Conservation (phyloP, 371 early-diverging fungal species). For the Syncephalastrum racemosum region DNA sequence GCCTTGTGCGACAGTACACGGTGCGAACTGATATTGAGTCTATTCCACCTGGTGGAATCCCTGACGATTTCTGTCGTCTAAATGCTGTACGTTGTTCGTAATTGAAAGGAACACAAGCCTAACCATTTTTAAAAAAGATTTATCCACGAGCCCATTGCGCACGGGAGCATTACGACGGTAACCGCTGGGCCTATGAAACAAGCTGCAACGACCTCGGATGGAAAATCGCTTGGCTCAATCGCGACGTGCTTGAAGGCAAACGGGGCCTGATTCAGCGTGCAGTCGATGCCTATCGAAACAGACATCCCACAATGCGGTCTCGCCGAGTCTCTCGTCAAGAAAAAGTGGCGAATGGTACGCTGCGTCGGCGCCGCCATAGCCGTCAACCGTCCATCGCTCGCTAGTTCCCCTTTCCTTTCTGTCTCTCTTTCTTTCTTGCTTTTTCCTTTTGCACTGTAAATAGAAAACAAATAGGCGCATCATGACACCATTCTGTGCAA, state of each 20-base stretch:
- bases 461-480: too few relatives aligned
- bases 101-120: neutral
- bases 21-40: slow-evolving; percentile 79
- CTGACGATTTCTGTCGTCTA: slow-evolving; percentile 61
- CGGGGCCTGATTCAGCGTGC: slow-evolving; percentile 89
- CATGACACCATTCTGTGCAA: too few relatives aligned
- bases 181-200: slow-evolving; percentile 89
- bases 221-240: slow-evolving; percentile 79
- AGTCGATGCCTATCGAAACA: slow-evolving; percentile 85
- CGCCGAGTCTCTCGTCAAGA: slow-evolving; percentile 74
- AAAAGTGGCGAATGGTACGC: slow-evolving; percentile 65
- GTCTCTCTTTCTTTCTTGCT: neutral
- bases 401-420: neutral
- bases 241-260: slow-evolving; percentile 65
- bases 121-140: slow-evolving; percentile 27
- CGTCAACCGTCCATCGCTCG: neutral
- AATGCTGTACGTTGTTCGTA: slow-evolving; percentile 54
- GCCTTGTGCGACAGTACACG: slow-evolving; percentile 60
- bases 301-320: slow-evolving; percentile 68
- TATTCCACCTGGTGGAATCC: slow-evolving; percentile 55
- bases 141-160: slow-evolving; percentile 80
- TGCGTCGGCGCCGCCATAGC: slow-evolving; percentile 43
- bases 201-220: slow-evolving; percentile 83
- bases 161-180: slow-evolving; percentile 70
- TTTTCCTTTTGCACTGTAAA: neutral